Conservation (phyloP, 1,284 basidiomycete genomes). For the Cryptococcus hybrid region DNA sequence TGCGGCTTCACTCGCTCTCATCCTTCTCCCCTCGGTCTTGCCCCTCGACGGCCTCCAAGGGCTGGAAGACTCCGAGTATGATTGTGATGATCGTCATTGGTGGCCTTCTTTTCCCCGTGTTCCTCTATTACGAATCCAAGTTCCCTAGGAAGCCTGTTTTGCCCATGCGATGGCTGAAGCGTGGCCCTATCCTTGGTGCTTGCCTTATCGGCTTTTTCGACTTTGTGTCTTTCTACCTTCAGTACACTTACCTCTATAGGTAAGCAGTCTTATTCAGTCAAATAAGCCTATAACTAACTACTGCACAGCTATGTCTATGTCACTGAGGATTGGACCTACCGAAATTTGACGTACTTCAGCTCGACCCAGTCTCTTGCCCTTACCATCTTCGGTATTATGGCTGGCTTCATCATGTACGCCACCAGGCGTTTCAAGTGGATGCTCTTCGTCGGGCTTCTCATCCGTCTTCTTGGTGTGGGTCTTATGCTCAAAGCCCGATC, state of each 20-base stretch:
- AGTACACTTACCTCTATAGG: slow-evolving; percentile 35
- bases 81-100: slow-evolving; percentile 51
- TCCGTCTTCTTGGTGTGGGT: slow-evolving; percentile 67
- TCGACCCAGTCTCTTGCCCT: slow-evolving; percentile 44
- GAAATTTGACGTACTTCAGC: slow-evolving; percentile 42
- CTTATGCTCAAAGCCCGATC: slow-evolving; percentile 72
- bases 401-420: slow-evolving; percentile 48
- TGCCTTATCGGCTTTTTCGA: slow-evolving; percentile 67
- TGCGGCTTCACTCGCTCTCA: slow-evolving; percentile 60
- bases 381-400: slow-evolving; percentile 53
- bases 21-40: slow-evolving; percentile 68
- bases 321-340: slow-evolving; percentile 40
- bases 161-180: slow-evolving; percentile 59
- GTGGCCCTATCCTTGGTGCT: slow-evolving; percentile 61
- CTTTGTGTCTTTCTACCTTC: slow-evolving; percentile 60
- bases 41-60: slow-evolving; percentile 51
- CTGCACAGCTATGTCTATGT: slow-evolving; percentile 40
- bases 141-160: slow-evolving; percentile 52
- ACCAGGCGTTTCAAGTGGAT: slow-evolving; percentile 58
- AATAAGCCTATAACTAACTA: too few relatives aligned
- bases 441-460: slow-evolving; percentile 63
- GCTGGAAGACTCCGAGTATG: slow-evolving; percentile 43
- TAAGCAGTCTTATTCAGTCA: too few relatives aligned
- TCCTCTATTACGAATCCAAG: slow-evolving; percentile 52
- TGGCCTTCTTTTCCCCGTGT: slow-evolving; percentile 47